Conservation (phyloP, 768 basidiomycete genomes). For the Boletus rubropictus region DNA sequence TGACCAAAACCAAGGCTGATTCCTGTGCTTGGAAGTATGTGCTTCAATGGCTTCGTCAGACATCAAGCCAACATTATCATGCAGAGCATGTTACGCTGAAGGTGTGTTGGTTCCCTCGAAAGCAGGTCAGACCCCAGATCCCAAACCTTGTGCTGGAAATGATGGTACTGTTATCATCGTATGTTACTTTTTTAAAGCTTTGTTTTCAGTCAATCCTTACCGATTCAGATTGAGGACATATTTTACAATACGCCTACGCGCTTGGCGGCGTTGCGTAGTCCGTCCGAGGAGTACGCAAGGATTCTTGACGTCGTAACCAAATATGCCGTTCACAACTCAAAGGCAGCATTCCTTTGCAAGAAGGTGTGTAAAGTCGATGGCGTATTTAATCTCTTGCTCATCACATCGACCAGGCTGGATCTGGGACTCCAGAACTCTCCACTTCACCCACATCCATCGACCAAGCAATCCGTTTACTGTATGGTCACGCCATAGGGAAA, state of each 20-base stretch:
- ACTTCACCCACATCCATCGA: conserved; percentile 63
- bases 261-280: conserved; percentile 73
- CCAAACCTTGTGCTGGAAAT: conserved; percentile 89
- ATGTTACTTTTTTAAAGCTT: conserved; percentile 19
- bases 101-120: conserved; percentile 68
- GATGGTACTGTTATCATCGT: conserved; percentile 90
- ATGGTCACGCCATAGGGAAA: conserved; percentile 74
- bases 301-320: conserved; percentile 89
- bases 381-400: background rate
- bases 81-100: conserved; percentile 77
- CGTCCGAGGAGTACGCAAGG: conserved; percentile 87
- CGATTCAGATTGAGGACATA: conserved; percentile 79
- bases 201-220: background rate
- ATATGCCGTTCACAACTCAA: conserved; percentile 92
- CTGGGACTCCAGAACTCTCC: conserved; percentile 70
- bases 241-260: conserved; percentile 93
- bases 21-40: conserved; percentile 91
- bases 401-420: conserved; percentile 51
- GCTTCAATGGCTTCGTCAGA: background rate
- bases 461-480: conserved; percentile 73
- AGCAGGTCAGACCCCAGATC: conserved; percentile 64
- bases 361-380: conserved; percentile 49
- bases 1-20: conserved; percentile 84
- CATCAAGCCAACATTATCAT: conserved; percentile 5
- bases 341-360: conserved; percentile 83